Percentiles rank a stretch among this genome's conserved stretches.
phyloP scores from a whole-genome alignment of 2,329 filamentous ascomycete species.

The Piedraia hortae region DNA sequence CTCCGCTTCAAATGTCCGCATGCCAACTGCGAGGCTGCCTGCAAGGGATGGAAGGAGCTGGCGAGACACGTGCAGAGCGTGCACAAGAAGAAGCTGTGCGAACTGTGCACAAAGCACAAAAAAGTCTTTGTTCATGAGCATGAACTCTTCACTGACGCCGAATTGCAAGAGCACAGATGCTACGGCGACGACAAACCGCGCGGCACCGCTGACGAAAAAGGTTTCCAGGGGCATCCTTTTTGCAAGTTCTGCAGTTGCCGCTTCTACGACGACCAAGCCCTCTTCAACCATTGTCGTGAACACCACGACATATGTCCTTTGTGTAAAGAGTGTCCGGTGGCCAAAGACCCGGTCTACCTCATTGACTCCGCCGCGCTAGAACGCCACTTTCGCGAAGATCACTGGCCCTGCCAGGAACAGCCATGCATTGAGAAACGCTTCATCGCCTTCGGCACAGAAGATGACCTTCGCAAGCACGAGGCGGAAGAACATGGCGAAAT shows the following conservation, averaged over 20 bases:
- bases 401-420: conserved; percentile 57
- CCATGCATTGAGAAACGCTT: conserved; percentile 95
- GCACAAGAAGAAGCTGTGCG: conserved; percentile 72
- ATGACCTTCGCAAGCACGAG: conserved; percentile 87
- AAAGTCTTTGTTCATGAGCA: conserved; percentile 98
- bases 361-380: conserved; percentile 68
- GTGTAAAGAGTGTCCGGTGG: conserved; percentile 42
- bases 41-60: conserved; percentile 50
- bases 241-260: conserved; percentile 77
- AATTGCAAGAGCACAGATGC: conserved; percentile 66
- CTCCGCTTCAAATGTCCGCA: conserved; percentile 91
- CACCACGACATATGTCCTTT: conserved; percentile 90
- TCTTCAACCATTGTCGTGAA: conserved; percentile 77
- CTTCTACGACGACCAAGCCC: conserved; percentile 88
- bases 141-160: conserved; percentile 58
- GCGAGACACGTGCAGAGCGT: conserved; percentile 55
- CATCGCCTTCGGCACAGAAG: conserved; percentile 78
- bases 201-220: conserved; percentile 76
- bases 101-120: conserved; percentile 79
- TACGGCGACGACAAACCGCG: conserved; percentile 75
- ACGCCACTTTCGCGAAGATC: conserved; percentile 62
- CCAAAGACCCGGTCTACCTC: conserved; percentile 64
- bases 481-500: conserved; percentile 54
- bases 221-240: conserved; percentile 84
- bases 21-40: conserved; percentile 56